These are phyloP conservation scores for Stemphylium beticola DNA, from an alignment of 2,329 filamentous ascomycete genomes.

Conservation along the genomic window DNA sequence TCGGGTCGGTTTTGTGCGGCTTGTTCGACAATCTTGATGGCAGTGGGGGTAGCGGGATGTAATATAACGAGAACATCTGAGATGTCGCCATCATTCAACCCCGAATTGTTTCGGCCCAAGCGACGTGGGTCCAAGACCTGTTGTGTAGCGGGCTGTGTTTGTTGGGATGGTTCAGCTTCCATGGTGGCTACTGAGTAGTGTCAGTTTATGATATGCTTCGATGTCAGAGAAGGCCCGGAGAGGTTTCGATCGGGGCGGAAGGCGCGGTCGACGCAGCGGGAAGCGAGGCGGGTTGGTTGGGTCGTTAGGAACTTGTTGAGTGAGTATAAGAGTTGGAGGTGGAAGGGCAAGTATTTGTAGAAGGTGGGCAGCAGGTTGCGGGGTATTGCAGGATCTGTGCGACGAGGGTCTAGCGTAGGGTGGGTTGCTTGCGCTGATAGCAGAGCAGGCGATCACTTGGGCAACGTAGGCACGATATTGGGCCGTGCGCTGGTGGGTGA, in stretches of 20 bases:
- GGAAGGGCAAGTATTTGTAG: conserved; percentile 2
- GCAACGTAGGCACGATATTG: conserved; percentile 6
- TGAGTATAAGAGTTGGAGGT: background rate
- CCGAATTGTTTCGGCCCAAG: conserved; percentile 79
- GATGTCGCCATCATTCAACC: conserved; percentile 80
- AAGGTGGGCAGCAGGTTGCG: background rate
- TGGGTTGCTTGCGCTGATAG: conserved; percentile 10
- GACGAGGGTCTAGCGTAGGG: conserved; percentile 1
- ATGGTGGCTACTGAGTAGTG: conserved; percentile 13
- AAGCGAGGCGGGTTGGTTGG: too few relatives aligned
- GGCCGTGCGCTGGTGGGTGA: conserved; percentile 9
- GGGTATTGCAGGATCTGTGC: background rate
- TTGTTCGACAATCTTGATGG: conserved; percentile 71
- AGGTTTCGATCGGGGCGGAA: background rate
- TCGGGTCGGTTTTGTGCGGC: conserved; percentile 61
- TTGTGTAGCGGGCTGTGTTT: conserved; percentile 73
- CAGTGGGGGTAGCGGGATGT: conserved; percentile 75
- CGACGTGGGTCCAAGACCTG: conserved; percentile 81
- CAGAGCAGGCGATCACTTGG: conserved; percentile 6
- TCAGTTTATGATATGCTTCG: background rate
- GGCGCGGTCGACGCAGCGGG: background rate
- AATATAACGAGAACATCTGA: conserved; percentile 90
- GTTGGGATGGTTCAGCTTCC: conserved; percentile 39
- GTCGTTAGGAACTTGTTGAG: background rate
- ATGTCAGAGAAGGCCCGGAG: background rate